These are phyloP conservation scores for Fusarium torreyae DNA, from an alignment of 2,329 filamentous ascomycete species.

Conservation along the genomic window DNA sequence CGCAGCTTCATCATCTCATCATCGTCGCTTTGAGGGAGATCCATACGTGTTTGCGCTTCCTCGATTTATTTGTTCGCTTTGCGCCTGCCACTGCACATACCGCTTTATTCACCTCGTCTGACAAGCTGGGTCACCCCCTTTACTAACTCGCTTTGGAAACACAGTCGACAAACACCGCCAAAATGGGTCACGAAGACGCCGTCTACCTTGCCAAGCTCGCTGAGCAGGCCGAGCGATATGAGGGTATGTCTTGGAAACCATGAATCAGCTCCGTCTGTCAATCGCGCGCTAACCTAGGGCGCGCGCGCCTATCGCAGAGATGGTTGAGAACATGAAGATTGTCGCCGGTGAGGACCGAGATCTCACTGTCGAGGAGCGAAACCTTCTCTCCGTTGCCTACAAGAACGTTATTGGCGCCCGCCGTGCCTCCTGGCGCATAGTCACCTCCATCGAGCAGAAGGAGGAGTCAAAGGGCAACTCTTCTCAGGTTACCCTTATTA, in stretches of 20 bases:
- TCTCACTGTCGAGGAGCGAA: conserved; percentile 96
- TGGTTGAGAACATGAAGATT: conserved; percentile 99
- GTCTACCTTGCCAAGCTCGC: conserved; percentile 99
- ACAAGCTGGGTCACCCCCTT: conserved; percentile 40
- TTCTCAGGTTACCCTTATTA: conserved; percentile 94
- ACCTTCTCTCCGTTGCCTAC: conserved; percentile 98
- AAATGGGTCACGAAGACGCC: conserved; percentile 99
- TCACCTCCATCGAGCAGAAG: conserved; percentile 99
- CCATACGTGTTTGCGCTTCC: conserved; percentile 32
- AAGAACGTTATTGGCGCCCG: conserved; percentile 99
- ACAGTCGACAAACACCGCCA: conserved; percentile 62
- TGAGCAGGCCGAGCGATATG: conserved; percentile 99
- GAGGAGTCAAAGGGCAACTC: conserved; percentile 99
- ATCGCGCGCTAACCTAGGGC: conserved; percentile 47
- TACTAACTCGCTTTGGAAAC: conserved; percentile 43
- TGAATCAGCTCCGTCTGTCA: conserved; percentile 11
- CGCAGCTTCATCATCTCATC: conserved; percentile 30
- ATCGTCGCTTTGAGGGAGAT: conserved; percentile 20
- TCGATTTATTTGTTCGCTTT: conserved; percentile 34
- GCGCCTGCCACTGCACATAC: conserved; percentile 37
- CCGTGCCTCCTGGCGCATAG: conserved; percentile 99
- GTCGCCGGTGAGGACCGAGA: conserved; percentile 89
- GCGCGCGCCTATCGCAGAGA: conserved; percentile 82
- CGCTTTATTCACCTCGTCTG: conserved; percentile 38
- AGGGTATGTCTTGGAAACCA: conserved; percentile 74